phyloP scores from a whole-genome alignment of 768 basidiomycete species.

The Ephemerocybe angulata region DNA sequence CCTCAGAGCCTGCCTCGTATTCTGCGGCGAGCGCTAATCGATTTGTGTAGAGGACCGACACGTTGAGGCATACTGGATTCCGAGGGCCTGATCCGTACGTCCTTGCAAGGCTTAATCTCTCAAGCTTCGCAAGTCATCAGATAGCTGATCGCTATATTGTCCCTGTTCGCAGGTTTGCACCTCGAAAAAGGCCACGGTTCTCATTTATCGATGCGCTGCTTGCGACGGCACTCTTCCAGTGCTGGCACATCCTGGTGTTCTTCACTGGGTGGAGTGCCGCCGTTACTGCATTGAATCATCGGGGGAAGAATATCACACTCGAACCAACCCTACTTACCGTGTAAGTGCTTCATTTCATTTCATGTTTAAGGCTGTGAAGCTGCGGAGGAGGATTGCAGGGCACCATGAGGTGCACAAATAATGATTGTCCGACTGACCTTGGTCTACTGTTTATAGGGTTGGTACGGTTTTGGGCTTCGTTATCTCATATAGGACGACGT shows the following conservation, averaged over 20 bases:
- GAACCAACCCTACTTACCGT: slow-evolving; percentile 62
- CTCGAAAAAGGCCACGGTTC: slow-evolving; percentile 31
- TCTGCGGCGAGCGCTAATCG: too few relatives aligned
- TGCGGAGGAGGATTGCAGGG: too few relatives aligned
- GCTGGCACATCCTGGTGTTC: slow-evolving; percentile 66
- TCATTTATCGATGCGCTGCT: slow-evolving; percentile 41
- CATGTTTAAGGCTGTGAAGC: too few relatives aligned
- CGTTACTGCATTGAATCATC: slow-evolving; percentile 42
- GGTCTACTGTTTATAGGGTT: slow-evolving; percentile 22
- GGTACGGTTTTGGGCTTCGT: slow-evolving; percentile 75
- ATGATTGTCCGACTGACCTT: background rate
- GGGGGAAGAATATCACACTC: slow-evolving; percentile 37
- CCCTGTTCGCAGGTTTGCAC: slow-evolving; percentile 32
- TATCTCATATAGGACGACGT: slow-evolving; percentile 67
- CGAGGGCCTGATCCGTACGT: slow-evolving; percentile 39
- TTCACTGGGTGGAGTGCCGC: slow-evolving; percentile 46
- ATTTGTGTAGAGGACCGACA: slow-evolving; percentile 27
- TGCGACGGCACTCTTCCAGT: slow-evolving; percentile 48
- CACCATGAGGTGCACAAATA: too few relatives aligned
- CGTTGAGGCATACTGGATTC: slow-evolving; percentile 32
- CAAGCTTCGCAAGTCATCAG: too few relatives aligned
- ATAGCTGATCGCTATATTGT: background rate
- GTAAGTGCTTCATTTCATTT: slow-evolving; percentile 40
- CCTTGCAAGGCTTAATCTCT: too few relatives aligned
- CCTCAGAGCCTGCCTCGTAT: too few relatives aligned